Evolutionary conservation across 176 grass and related monocot genomes (phyloP).

Genomic region (Juncus effusus): DNA sequence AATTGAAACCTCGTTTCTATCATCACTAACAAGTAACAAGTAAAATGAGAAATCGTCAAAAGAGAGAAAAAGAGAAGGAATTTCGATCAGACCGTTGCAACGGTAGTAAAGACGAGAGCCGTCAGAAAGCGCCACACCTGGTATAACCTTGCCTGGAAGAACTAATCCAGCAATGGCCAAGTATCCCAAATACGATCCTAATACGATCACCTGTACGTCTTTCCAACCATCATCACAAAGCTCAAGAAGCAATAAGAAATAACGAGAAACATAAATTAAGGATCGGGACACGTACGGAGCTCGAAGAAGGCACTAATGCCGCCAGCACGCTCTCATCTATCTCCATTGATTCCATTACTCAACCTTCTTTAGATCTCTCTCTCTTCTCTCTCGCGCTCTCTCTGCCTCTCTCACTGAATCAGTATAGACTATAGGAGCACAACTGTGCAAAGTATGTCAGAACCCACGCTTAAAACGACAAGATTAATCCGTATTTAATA

Average conservation of each 20-base stretch:
- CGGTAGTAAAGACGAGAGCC: slow-evolving; percentile 84
- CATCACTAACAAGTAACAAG: neutral
- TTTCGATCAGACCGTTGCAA: slow-evolving; percentile 56
- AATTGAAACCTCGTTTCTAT: neutral
- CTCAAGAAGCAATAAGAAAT: neutral
- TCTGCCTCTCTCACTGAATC: neutral
- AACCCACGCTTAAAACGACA: slow-evolving; percentile 14
- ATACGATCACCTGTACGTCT: slow-evolving; percentile 47
- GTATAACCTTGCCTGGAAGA: slow-evolving; percentile 73
- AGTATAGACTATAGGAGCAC: neutral
- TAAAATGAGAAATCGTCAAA: slow-evolving; percentile 1
- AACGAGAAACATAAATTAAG: neutral
- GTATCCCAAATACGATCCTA: slow-evolving; percentile 60
- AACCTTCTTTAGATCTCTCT: neutral
- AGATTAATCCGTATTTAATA: too few species aligned
- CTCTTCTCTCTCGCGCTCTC: neutral
- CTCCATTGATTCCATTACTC: slow-evolving; percentile 17
- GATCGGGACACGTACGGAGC: slow-evolving; percentile 30
- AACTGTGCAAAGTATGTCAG: slow-evolving; percentile 11
- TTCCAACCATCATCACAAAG: neutral
- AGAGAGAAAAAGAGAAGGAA: neutral
- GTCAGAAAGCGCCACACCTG: slow-evolving; percentile 65
- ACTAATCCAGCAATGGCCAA: slow-evolving; percentile 58
- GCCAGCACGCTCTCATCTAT: slow-evolving; percentile 23
- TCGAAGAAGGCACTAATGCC: slow-evolving; percentile 48